Evolutionary conservation across 257 asterid species (phyloP), one percentile per base, ranked within the genome.

Genomic region (Solanum sejunctum): DNA sequence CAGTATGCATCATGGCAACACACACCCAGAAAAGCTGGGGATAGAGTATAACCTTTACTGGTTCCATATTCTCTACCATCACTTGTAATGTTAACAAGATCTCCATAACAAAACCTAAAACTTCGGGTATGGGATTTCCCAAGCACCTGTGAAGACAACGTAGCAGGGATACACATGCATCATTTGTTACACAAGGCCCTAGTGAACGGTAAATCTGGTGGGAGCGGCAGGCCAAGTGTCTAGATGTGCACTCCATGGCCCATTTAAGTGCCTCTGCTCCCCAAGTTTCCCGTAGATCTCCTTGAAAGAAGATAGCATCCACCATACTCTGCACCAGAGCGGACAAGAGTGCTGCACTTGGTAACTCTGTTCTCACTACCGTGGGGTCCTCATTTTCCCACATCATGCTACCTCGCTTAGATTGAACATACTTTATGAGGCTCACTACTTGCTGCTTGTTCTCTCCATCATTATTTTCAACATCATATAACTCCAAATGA

Each of bases 21-120:
- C 99, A 97, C 15, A 98, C 99, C 99, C 99, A 97, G 91, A 97
- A 97, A 85, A 97, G 98, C 91, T 97, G 99, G 84, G 99, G 99
- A 85, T 97, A 97, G 9, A 97, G 92, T 87, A 97, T 97, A 55
- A 97, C 97, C 89, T 97, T 95, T 86, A 95, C 98, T 4, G 99
- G 98, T 89, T 95, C 99, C 99, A 97, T 97, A 90, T 95, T 97
- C 90, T 97, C 98, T 86, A 97, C 99, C 99, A 97, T 97, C 86
- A 97, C 98, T 88, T 92, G 99, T 92, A 97, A 88, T 81, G 98
- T 97, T 83, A 95, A 85, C 92, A 97, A 86, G 85, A 95, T 93
- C 86, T 97, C 99, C 99, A 97, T 97, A 21, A 97, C 87, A 80
- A 92, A 97, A 45, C 99, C 99, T 91, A 97, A 90, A 88, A 97